Conservation (phyloP, 2,329 filamentous ascomycete genomes). For the Cordyceps cateniannulata region DNA sequence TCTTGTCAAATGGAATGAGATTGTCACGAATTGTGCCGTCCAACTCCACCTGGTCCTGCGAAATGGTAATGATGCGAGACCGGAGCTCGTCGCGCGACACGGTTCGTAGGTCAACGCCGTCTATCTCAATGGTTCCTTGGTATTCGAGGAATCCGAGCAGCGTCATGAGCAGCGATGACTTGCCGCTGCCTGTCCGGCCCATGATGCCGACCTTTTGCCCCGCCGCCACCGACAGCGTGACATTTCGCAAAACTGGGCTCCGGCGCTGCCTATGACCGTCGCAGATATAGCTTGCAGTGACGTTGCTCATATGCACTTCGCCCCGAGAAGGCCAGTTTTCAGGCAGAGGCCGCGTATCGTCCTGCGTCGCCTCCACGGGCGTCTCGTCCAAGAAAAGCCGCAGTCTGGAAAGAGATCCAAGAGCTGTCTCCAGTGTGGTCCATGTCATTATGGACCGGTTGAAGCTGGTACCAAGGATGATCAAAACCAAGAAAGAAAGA, state of each 20-base stretch:
- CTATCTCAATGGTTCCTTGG: conserved; percentile 30
- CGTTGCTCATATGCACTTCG: no score
- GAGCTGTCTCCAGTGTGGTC: no score
- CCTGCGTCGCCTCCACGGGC: no score
- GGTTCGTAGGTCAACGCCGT: conserved; percentile 32
- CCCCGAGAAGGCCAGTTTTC: no score
- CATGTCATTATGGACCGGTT: no score
- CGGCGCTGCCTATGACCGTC: no score
- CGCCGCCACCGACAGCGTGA: background rate
- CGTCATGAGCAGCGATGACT: background rate
- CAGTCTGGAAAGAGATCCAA: no score
- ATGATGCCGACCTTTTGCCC: background rate
- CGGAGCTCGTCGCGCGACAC: conserved; percentile 34
- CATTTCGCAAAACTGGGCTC: background rate
- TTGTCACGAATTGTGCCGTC: conserved; percentile 37
- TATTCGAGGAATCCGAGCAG: background rate
- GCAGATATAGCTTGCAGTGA: no score
- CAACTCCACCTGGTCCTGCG: conserved; percentile 39
- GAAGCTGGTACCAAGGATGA: no score
- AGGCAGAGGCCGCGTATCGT: no score
- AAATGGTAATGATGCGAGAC: conserved; percentile 33
- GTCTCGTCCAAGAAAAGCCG: no score
- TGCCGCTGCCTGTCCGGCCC: background rate
- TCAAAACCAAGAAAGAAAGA: no score
- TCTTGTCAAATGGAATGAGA: conserved; percentile 19